Base-by-base conservation (phyloP, 495 filamentous ascomycete species). In the Antarctomyces pellizariae region DNA sequence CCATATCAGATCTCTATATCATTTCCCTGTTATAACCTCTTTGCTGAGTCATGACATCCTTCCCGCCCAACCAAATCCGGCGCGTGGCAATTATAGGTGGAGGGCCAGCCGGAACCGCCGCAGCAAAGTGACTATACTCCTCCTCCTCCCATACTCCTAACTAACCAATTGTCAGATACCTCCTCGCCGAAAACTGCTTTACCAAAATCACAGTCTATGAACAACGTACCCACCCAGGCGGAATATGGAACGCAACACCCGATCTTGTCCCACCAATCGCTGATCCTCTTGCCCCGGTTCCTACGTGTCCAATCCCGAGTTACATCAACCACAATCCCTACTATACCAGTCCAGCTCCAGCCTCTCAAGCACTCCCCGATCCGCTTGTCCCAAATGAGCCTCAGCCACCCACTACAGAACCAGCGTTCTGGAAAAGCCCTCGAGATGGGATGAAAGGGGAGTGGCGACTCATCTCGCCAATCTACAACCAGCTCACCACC, bases 401-500 rank as follows among this genome's bases (percentile, higher is more conserved):
- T 13, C 27, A 14, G 24, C 28, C 22, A 5, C 33, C 36, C 11
- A 16, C n/a, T 10, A 4, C 11, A 31, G 26, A 18, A 32, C 9
- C 26, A 4, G 32, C 16, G 14, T 29, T 9, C 33, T 26, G 3
- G n/a, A n/a, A n/a, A n/a, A n/a, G n/a, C n/a, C n/a, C n/a, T n/a
- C n/a, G n/a, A 20, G 38, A 16, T 36, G 38, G 11, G 22, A 31
- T 8, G 17, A 37, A 17, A 28, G 44, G 6, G 31, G 39, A 13
- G n/a, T n/a, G n/a, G n/a, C n/a, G n/a, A 44, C 62, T 66, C 51
- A 43, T 76, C 46, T 65, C 74, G 2, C 76, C 84, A 2, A 58
- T 91, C 43, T 92, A 95, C 41, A 69, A 80, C 8, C 42, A 54
- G 16, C 46, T 93, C 15, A 71, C 89, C 35, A 78, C 82, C 20